Evolutionary conservation across 2,329 filamentous ascomycete genomes (phyloP).

Genomic region (Rhexocercosporidium sp.): DNA sequence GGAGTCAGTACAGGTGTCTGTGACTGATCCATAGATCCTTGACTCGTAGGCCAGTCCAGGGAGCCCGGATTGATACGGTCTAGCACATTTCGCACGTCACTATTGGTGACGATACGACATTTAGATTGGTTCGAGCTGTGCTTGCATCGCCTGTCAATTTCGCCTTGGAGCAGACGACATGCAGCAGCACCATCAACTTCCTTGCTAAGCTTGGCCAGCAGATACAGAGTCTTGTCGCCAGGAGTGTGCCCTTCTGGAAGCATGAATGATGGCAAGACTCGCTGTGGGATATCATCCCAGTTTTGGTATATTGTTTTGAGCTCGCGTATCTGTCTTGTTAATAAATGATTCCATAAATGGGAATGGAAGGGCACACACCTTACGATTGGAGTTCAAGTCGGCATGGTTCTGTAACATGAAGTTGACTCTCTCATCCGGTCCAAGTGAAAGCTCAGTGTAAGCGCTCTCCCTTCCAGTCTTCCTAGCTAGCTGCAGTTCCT

Average conservation of each 20-base stretch:
- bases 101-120: background rate
- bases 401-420: background rate
- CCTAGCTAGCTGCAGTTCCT: background rate
- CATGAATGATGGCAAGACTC: conserved; percentile 20
- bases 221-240: conserved; percentile 22
- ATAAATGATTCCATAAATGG: too few relatives aligned
- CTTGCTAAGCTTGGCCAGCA: conserved; percentile 24
- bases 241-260: conserved; percentile 20
- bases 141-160: conserved; percentile 12
- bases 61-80: background rate
- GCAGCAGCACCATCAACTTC: conserved; percentile 15
- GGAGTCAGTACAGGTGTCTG: background rate
- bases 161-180: background rate
- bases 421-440: background rate
- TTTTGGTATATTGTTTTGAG: conserved; percentile 18
- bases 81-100: conserved; percentile 1
- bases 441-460: conserved; percentile 18
- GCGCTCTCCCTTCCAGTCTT: conserved; percentile 7
- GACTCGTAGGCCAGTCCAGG: background rate
- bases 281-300: conserved; percentile 17
- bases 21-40: too few relatives aligned
- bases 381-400: conserved; percentile 8
- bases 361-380: background rate
- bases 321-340: conserved; percentile 9
- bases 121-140: background rate